A percentile compares a stretch with the other conserved stretches of the same genome.
Conservation (phyloP, 2,329 filamentous ascomycete genomes). For the Sclerotiophoma versabilis region DNA sequence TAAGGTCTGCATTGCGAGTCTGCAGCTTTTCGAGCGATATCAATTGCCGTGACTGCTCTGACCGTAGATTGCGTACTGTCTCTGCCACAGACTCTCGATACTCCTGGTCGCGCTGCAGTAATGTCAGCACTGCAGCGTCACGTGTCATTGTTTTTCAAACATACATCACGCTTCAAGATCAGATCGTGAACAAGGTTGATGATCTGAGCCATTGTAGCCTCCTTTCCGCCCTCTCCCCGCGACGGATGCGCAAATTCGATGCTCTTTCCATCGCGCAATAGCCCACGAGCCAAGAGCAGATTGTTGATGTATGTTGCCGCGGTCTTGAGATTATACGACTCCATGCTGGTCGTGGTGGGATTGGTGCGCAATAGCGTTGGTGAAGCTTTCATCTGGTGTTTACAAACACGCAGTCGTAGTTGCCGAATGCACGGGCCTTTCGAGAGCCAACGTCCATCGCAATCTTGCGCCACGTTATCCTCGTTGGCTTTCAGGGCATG, state of each 20-base stretch:
- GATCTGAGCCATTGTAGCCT: slow-evolving; percentile 79
- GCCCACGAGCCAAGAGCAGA: slow-evolving; percentile 67
- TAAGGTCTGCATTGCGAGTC: slow-evolving; percentile 62
- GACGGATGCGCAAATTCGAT: slow-evolving; percentile 85
- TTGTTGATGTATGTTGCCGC: slow-evolving; percentile 72
- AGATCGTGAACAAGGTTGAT: slow-evolving; percentile 95
- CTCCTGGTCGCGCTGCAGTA: slow-evolving; percentile 80
- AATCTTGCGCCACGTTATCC: not conserved
- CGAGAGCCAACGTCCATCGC: not conserved
- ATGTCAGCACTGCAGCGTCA: slow-evolving; percentile 17
- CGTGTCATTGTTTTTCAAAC: slow-evolving; percentile 29
- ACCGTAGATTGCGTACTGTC: slow-evolving; percentile 77
- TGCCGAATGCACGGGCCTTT: slow-evolving; percentile 18
- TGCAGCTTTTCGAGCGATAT: slow-evolving; percentile 69
- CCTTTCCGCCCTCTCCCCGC: slow-evolving; percentile 66
- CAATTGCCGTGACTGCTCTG: slow-evolving; percentile 76
- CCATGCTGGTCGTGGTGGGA: slow-evolving; percentile 47
- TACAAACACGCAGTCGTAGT: slow-evolving; percentile 12
- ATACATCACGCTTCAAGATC: slow-evolving; percentile 85
- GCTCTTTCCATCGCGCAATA: slow-evolving; percentile 68
- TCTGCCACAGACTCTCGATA: slow-evolving; percentile 83
- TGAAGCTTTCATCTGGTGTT: slow-evolving; percentile 12
- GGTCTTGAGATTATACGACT: slow-evolving; percentile 63
- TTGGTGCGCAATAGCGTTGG: slow-evolving; percentile 13
- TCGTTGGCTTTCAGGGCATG: slow-evolving; percentile 1